Base-by-base conservation (phyloP, 208 protist species). In the Wallacemonas sp. region DNA sequence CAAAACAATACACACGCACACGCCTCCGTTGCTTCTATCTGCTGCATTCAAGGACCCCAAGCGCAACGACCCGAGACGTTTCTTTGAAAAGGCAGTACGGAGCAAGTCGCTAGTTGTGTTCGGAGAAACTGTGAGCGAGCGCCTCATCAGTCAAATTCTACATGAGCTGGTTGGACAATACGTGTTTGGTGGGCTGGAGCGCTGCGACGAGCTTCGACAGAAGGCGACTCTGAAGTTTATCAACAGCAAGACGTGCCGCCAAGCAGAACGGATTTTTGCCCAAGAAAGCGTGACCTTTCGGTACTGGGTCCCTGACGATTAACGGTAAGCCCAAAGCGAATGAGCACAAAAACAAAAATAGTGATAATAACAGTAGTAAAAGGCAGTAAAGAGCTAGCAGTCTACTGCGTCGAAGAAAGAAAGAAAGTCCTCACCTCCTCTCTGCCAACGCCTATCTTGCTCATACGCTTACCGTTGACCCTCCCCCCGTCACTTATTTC, bases 101-200 rank as follows among this genome's bases (percentile, higher is more conserved):
- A 36, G 33, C 63, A 66, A 48, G 67, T 81, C 44, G 50, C 61
- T 89, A 30, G 39, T 75, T 32, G 65, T 83, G 6, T 41, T 55
- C 9, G 78, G 82, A 21, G 54, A 75, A 4, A 50, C 76, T 17
- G 68, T 80, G 41, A 87, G 44, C 39, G 65, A 74, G 37, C 67
- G 74, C 38, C 9, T 58, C 15, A 46, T 87, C 2, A 60, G 69
- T 21, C 37, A 66, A 32, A 19, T 72, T 22, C 63, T 87, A 63
- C 61, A 69, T 46, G 81, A 87, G 3, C 64, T 77, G 48, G 42
- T 65, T 3, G 81, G 81, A 1, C 77, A 76, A 12, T 87, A 81
- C 60, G 77, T 87, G 0, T 66, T 76, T 17, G 81, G 69, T 5
- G 65, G 53, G 12, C 73, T 78, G 22, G 81, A 79, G 46, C 44